Percentiles rank a stretch among this genome's conserved stretches.
Conservation (phyloP, 2,329 filamentous ascomycete genomes). For the Phoma sp. region DNA sequence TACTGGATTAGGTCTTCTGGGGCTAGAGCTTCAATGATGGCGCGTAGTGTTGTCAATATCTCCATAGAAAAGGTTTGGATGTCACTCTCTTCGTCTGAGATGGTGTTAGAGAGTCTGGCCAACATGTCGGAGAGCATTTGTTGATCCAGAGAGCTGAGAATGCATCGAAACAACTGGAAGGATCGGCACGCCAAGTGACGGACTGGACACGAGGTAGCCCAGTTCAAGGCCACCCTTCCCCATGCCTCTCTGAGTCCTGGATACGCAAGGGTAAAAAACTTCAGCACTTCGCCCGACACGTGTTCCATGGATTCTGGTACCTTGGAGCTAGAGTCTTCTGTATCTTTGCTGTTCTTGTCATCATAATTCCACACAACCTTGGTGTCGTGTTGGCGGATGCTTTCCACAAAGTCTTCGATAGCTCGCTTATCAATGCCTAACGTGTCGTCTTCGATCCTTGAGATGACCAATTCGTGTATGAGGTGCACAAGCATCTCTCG, state of each 20-base stretch:
- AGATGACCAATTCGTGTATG: slow-evolving; percentile 92
- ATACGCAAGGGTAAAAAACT: slow-evolving; percentile 83
- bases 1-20: slow-evolving; percentile 82
- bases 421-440: slow-evolving; percentile 71
- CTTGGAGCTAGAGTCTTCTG: slow-evolving; percentile 74
- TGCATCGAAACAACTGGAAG: slow-evolving; percentile 95
- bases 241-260: slow-evolving; percentile 89
- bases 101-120: slow-evolving; percentile 91
- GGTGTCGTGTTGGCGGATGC: slow-evolving; percentile 81
- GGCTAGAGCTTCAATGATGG: slow-evolving; percentile 85
- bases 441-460: slow-evolving; percentile 71
- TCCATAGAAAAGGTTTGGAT: slow-evolving; percentile 98
- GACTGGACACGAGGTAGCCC: slow-evolving; percentile 97
- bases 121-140: slow-evolving; percentile 98
- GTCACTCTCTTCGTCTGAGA: slow-evolving; percentile 90
- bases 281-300: slow-evolving; percentile 80
- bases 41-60: slow-evolving; percentile 91
- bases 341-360: slow-evolving; percentile 78
- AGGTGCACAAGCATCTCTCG: slow-evolving; percentile 97
- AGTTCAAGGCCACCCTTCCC: slow-evolving; percentile 87
- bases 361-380: slow-evolving; percentile 94
- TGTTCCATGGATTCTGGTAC: slow-evolving; percentile 88
- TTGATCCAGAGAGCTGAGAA: slow-evolving; percentile 87
- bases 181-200: slow-evolving; percentile 94
- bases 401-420: slow-evolving; percentile 88